phyloP scores from a whole-genome alignment of 345 rosid genomes.

The Gossypium mustelinum region DNA sequence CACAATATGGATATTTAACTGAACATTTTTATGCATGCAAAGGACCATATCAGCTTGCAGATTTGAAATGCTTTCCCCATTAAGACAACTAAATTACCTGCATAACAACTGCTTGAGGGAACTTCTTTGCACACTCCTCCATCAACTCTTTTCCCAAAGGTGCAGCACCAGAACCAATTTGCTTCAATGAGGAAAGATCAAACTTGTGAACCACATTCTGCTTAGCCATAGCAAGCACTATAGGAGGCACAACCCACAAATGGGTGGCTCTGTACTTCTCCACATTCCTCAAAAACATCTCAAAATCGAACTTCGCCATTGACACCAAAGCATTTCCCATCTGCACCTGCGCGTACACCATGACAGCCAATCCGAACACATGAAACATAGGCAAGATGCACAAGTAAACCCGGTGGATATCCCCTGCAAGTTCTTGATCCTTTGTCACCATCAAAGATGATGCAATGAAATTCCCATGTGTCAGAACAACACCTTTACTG shows the following conservation, averaged over 20 bases:
- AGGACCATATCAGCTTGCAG: background rate
- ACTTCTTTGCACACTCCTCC: slow-evolving; percentile 62
- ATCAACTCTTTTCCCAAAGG: slow-evolving; percentile 87
- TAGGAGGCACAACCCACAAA: slow-evolving; percentile 86
- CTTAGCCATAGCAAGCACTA: slow-evolving; percentile 79
- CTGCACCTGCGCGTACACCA: slow-evolving; percentile 52
- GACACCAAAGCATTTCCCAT: slow-evolving; percentile 58
- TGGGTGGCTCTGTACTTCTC: slow-evolving; percentile 64
- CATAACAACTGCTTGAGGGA: slow-evolving; percentile 45
- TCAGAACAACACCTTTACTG: slow-evolving; percentile 82
- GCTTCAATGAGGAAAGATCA: slow-evolving; percentile 64
- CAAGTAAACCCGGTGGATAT: slow-evolving; percentile 41
- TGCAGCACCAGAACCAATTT: slow-evolving; percentile 79
- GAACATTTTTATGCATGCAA: background rate
- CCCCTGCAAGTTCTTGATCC: slow-evolving; percentile 60
- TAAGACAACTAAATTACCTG: slow-evolving; percentile 46
- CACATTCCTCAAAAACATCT: slow-evolving; percentile 38
- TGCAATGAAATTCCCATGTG: slow-evolving; percentile 77
- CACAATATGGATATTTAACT: background rate
- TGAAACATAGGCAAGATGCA: slow-evolving; percentile 90
- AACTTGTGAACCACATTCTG: slow-evolving; percentile 47
- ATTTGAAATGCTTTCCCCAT: background rate
- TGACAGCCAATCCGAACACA: slow-evolving; percentile 64
- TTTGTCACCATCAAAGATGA: slow-evolving; percentile 39
- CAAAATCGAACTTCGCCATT: slow-evolving; percentile 67